Percentiles rank a stretch among this genome's conserved stretches.
Evolutionary conservation across 2,329 filamentous ascomycete genomes (phyloP).

Genomic region (Coniochaeta sp.): DNA sequence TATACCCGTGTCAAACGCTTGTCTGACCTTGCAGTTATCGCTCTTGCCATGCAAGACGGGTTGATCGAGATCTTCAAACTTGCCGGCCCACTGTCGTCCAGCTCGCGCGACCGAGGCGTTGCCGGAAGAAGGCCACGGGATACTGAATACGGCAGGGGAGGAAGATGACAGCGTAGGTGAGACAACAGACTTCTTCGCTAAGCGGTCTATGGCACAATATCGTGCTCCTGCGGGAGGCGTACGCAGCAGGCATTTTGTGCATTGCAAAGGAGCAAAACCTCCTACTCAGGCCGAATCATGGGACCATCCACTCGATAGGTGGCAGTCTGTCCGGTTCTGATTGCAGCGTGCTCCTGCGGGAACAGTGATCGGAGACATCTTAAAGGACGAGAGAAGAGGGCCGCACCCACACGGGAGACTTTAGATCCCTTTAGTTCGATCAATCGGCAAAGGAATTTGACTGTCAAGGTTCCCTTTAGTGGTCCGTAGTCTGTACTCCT

Average conservation of each 20-base stretch:
- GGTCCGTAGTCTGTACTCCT: neutral
- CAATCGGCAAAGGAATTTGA: neutral
- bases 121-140: neutral
- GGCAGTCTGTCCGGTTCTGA: neutral
- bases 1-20: neutral
- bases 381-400: constrained; percentile 1
- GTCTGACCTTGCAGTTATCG: neutral
- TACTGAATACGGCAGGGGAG: neutral
- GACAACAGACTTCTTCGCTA: neutral
- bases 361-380: constrained; percentile 1
- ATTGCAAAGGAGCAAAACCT: neutral
- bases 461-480: neutral
- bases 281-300: neutral
- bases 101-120: neutral
- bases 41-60: neutral
- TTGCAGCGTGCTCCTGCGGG: constrained; percentile 1
- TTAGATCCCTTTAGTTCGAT: neutral
- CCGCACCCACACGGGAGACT: neutral
- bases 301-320: neutral
- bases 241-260: neutral
- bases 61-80: neutral
- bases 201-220: neutral
- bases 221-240: neutral
- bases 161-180: constrained; percentile 1
- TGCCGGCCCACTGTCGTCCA: neutral